Base-by-base conservation (phyloP, 176 grass and related monocot species). In the Oryza glaberrima region DNA sequence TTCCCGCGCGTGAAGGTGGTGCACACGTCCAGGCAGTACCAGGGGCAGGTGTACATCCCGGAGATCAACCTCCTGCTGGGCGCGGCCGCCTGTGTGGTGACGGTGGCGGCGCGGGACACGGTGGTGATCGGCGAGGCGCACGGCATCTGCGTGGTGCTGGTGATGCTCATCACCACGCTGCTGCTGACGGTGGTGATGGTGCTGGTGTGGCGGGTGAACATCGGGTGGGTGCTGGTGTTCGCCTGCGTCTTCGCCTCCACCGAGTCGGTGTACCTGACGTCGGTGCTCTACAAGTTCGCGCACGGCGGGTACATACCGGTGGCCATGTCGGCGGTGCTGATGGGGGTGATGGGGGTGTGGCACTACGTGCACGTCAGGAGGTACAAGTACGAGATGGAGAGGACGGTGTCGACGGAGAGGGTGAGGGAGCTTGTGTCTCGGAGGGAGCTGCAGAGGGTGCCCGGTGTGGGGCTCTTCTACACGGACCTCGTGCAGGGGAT, bases 401-500 rank as follows among this genome's bases (percentile, higher is more conserved):
- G 88, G 67, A 80, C 75, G 22, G 83, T 94, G 26, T 74, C 92
- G 25, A 23, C 69, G 45, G 82, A 88, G 22, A 65, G 41, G 19
- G 49, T 94, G 35, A 41, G 70, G 32, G 87, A 83, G 22, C 66
- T 97, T 30, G 28, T 30, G 28, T 30, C 28, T 30, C 28, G 28
- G 36, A 82, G 82, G 11, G 36, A 44, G 5, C 35, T 83, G 23
- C 34, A 32, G 16, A 69, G 80, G 46, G 88, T 97, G n/a, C 90
- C 94, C 2, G 92, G 94, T 10, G 70, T 94, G 0, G 94, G 85
- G 2, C 84, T 97, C 35, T 86, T 97, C 51, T 97, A 97, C 79
- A 90, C 94, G 3, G 94, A 97, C 68, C 90, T 97, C 15, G 92
- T 94, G 40, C 94, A 97, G 89, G 94, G 94, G 16, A 72, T 97